Conservation (phyloP, 345 rosid genomes). For the Punica granatum region DNA sequence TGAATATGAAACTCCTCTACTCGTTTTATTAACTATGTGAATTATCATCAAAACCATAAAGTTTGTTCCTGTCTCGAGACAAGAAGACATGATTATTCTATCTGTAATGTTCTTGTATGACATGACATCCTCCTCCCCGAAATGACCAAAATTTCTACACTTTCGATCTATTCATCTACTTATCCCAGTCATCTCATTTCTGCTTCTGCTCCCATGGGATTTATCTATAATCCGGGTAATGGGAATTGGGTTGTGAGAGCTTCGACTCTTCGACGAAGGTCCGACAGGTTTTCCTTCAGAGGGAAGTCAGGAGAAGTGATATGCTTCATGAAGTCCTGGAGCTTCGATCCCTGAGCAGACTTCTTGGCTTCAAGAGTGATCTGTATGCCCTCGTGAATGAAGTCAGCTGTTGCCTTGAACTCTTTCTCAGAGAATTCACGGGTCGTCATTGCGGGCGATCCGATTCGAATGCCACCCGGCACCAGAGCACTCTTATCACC, state of each 20-base stretch:
- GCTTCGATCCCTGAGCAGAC: constrained; percentile 53
- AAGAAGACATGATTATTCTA: too few species aligned
- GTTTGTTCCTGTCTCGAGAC: too few species aligned
- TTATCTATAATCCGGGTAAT: constrained; percentile 56
- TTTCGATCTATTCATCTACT: neutral
- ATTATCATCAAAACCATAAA: too few species aligned
- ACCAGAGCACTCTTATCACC: constrained; percentile 89
- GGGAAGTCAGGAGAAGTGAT: constrained; percentile 53
- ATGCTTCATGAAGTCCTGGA: constrained; percentile 66
- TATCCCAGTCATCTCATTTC: neutral
- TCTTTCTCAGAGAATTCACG: constrained; percentile 75
- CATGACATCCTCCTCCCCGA: neutral
- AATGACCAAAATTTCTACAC: neutral
- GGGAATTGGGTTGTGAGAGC: constrained; percentile 67
- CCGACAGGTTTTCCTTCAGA: constrained; percentile 37
- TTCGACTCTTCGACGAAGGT: constrained; percentile 58
- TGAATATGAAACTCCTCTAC: too few species aligned
- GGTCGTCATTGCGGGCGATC: constrained; percentile 92
- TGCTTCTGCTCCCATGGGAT: neutral
- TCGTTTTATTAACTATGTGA: too few species aligned
- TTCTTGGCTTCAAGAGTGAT: constrained; percentile 59
- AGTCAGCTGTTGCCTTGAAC: constrained; percentile 57
- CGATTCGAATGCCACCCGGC: constrained; percentile 92
- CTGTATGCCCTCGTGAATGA: constrained; percentile 79
- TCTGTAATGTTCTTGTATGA: too few species aligned